Base-by-base conservation (phyloP, 495 filamentous ascomycete species). In the Acidomyces sp. region DNA sequence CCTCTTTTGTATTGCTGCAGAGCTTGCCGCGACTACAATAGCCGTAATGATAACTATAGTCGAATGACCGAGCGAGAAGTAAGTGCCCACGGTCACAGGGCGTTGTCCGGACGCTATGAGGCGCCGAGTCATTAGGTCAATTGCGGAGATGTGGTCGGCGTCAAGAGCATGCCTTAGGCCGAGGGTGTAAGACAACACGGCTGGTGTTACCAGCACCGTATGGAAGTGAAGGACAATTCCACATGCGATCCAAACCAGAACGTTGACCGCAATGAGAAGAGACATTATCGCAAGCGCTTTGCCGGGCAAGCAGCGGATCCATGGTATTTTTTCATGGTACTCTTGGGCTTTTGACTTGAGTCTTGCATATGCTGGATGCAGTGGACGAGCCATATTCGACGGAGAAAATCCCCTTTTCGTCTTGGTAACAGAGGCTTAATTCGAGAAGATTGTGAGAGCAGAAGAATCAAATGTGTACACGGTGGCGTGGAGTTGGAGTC, bases 111-210 rank as follows among this genome's bases (percentile, higher is more conserved):
- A 72, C 16, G 88, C 88, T 31, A 95, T 71, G n/a, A 96, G 70
- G 9, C 87, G 73, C 19, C 90, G 72, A 4, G 88, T 96, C 81
- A 90, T 93, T 11, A 96, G 69, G 63, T 96, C 90, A 49, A 96
- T 96, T 37, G 86, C 88, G 35, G 80, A 78, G 60, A 97, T 95
- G 62, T 97, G 90, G 60, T 97, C 88, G 12, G 90, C 90, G 56
- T 95, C 90, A 34, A 95, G 76, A 3, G 90, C 90, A 69, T 97
- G 88, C 37, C 90, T 75, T 16, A 97, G 70, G 5, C 90, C 88
- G 4, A 97, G 69, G 0, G 86, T 87, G 58, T 92, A 94, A 11
- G 88, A 74, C 0, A 93, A 70, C 12, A 88, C 74, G 3, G 87
- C 81, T 3, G 85, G 78, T 12, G 78, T 80, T 28, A 86, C 74